Conservation (phyloP, 306 rosid species). For the Echinosophora koreensis region DNA sequence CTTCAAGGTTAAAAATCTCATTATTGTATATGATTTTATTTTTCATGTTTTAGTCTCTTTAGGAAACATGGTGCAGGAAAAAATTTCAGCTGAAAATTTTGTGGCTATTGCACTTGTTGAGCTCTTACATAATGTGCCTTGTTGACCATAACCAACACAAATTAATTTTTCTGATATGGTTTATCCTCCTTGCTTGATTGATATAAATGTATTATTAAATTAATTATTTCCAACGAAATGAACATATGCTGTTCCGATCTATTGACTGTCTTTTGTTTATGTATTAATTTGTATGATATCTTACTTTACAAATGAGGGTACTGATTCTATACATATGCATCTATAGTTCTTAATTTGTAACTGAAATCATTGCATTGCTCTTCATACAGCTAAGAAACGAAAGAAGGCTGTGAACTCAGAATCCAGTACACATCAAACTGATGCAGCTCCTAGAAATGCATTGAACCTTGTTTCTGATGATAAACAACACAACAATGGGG, state of each 20-base stretch:
- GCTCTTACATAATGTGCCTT: constrained; percentile 26
- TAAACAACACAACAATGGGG: constrained; percentile 42
- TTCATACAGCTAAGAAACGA: constrained; percentile 70
- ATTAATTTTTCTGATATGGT: not conserved
- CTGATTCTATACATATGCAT: constrained; percentile 15
- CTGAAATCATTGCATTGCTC: constrained; percentile 40
- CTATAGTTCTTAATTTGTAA: constrained; percentile 10
- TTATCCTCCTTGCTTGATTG: constrained; percentile 11
- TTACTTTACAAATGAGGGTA: constrained; percentile 17
- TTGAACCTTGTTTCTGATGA: constrained; percentile 49
- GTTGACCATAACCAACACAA: constrained; percentile 23
- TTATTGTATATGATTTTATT: constrained; percentile 14
- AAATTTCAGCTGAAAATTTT: constrained; percentile 17
- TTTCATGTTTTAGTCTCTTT: constrained; percentile 18
- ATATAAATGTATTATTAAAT: not conserved
- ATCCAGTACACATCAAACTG: constrained; percentile 49
- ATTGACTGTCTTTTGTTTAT: not conserved
- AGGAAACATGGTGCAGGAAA: constrained; percentile 2
- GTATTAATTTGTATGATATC: not conserved
- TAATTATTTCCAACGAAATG: not conserved
- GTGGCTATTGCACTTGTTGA: constrained; percentile 15
- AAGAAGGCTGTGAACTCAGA: constrained; percentile 46
- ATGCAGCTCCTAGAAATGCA: constrained; percentile 47
- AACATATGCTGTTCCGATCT: constrained; percentile 14
- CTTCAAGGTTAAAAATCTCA: constrained; percentile 72